Conservation (phyloP, 192 early-diverging fungal genomes). For the Chytriomyces confervae region DNA sequence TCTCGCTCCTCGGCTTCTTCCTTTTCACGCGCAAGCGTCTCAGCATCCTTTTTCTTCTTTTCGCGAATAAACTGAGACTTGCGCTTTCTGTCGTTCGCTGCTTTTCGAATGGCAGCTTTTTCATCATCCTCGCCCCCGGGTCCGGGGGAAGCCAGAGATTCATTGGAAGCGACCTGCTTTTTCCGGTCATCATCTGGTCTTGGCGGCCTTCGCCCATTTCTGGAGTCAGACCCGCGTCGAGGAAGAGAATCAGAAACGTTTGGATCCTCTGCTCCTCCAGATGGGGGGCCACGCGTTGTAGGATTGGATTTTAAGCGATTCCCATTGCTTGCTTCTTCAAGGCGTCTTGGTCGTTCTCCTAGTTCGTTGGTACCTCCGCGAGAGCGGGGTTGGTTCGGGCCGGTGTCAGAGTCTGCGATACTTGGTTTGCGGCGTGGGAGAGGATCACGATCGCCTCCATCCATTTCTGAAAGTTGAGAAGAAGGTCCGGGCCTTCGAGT, state of each 20-base stretch:
- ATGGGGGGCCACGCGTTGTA: neutral
- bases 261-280: neutral
- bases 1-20: conserved; percentile 25
- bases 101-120: conserved; percentile 12
- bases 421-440: neutral
- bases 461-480: too few relatives aligned
- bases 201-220: neutral
- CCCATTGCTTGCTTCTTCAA: neutral
- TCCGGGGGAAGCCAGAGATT: neutral
- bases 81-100: neutral
- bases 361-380: neutral
- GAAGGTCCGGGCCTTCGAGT: too few relatives aligned
- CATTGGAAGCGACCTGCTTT: neutral
- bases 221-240: neutral
- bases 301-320: neutral
- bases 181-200: neutral
- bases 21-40: conserved; percentile 6
- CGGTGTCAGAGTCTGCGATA: neutral
- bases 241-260: neutral
- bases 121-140: conserved; percentile 16
- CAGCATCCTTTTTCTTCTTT: conserved; percentile 32
- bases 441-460: neutral
- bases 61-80: conserved; percentile 28
- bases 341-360: neutral
- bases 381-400: neutral